Percentiles rank a stretch among this genome's conserved stretches.
phyloP scores from a whole-genome alignment of 768 basidiomycete genomes.

The Psilocybe cubensis region DNA sequence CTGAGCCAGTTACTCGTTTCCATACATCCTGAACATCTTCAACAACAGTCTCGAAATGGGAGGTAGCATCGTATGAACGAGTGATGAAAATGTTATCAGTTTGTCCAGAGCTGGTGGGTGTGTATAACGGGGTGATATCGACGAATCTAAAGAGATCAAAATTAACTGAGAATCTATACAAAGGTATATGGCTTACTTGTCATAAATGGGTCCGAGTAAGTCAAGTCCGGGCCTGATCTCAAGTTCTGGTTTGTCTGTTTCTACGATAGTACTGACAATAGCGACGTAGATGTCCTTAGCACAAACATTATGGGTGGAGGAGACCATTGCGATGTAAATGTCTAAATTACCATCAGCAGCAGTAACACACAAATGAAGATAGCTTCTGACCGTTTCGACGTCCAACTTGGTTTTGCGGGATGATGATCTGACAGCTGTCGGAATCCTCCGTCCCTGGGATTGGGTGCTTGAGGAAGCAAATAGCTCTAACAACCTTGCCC shows the following conservation, averaged over 20 bases:
- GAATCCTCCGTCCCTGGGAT: slow-evolving; percentile 96
- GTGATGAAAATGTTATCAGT: slow-evolving; percentile 96
- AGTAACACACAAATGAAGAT: neutral
- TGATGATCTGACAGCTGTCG: slow-evolving; percentile 96
- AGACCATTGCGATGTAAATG: slow-evolving; percentile 98
- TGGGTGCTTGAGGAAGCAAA: slow-evolving; percentile 97
- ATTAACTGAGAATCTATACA: slow-evolving; percentile 7
- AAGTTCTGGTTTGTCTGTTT: slow-evolving; percentile 88
- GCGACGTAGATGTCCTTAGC: slow-evolving; percentile 95
- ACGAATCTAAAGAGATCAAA: slow-evolving; percentile 67
- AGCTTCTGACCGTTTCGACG: slow-evolving; percentile 82
- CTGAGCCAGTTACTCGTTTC: slow-evolving; percentile 80
- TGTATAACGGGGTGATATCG: slow-evolving; percentile 85
- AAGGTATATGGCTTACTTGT: slow-evolving; percentile 67
- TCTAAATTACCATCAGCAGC: slow-evolving; percentile 50
- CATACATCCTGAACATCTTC: slow-evolving; percentile 97
- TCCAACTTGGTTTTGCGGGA: slow-evolving; percentile 97
- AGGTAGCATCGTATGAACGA: slow-evolving; percentile 96
- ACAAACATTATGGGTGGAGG: slow-evolving; percentile 96
- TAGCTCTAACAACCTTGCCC: slow-evolving; percentile 93
- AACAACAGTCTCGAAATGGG: slow-evolving; percentile 98
- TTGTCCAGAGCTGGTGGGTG: slow-evolving; percentile 80
- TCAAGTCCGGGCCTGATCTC: slow-evolving; percentile 93
- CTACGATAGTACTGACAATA: slow-evolving; percentile 98
- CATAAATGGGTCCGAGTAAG: slow-evolving; percentile 89